A percentile compares a stretch with the other conserved stretches of the same genome.
phyloP scores from a whole-genome alignment of 1,139 yeast genomes.

The Yamadazyma songkhlaensis region DNA sequence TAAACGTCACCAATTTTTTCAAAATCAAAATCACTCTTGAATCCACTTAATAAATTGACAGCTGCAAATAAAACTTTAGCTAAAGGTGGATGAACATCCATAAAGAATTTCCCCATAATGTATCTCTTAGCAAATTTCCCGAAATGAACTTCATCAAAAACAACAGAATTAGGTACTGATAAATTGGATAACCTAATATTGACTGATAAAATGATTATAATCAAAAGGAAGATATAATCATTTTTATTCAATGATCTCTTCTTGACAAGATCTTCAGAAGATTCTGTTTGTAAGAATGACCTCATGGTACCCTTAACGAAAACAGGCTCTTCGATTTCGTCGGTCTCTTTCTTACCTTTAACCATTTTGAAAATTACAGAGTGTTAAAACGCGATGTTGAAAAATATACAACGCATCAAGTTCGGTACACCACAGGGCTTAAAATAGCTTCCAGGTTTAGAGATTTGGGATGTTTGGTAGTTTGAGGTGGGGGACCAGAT shows the following conservation, averaged over 20 bases:
- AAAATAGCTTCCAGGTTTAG: too few species aligned
- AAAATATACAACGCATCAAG: neutral
- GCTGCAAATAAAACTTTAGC: constrained; percentile 88
- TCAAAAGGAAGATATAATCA: constrained; percentile 37
- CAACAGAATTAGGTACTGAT: constrained; percentile 32
- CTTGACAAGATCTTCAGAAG: constrained; percentile 2
- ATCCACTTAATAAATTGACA: constrained; percentile 70
- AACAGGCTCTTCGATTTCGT: constrained; percentile 8
- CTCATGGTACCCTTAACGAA: constrained; percentile 11
- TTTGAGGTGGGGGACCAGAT: too few species aligned
- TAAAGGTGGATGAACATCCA: constrained; percentile 95
- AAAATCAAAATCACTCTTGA: constrained; percentile 72
- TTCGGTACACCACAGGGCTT: too few species aligned
- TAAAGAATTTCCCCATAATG: constrained; percentile 68
- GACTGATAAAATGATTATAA: constrained; percentile 52
- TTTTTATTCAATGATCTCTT: constrained; percentile 8
- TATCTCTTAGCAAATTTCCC: constrained; percentile 80
- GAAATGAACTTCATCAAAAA: constrained; percentile 44
- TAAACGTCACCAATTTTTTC: constrained; percentile 65
- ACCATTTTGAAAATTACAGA: neutral
- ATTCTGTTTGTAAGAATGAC: constrained; percentile 9
- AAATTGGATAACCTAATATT: constrained; percentile 39
- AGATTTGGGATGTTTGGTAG: too few species aligned
- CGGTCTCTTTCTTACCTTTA: constrained; percentile 1
- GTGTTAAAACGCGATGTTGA: constrained; percentile 1